phyloP scores from a whole-genome alignment of 805 yeast species.

The Candida caryicola region DNA sequence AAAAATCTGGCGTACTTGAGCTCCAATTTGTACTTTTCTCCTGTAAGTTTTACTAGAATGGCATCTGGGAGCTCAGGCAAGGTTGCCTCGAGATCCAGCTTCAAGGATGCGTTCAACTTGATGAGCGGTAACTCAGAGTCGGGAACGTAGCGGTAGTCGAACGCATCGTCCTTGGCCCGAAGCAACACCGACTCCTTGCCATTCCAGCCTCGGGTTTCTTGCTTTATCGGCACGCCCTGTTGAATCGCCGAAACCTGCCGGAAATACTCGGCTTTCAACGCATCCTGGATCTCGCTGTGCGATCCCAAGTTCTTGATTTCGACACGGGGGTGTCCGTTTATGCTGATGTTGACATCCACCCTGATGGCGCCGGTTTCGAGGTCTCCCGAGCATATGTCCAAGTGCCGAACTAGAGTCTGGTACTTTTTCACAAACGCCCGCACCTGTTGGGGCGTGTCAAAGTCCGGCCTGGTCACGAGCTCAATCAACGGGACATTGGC shows the following conservation, averaged over 20 bases:
- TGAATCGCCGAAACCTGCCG: slow-evolving; percentile 60
- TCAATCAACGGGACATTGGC: slow-evolving; percentile 86
- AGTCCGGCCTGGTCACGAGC: slow-evolving; percentile 88
- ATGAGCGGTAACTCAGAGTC: slow-evolving; percentile 83
- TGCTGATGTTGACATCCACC: slow-evolving; percentile 90
- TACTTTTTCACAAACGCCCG: slow-evolving; percentile 77
- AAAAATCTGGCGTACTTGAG: slow-evolving; percentile 75
- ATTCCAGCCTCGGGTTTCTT: slow-evolving; percentile 92
- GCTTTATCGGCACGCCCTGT: slow-evolving; percentile 24
- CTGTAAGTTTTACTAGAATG: slow-evolving; percentile 44
- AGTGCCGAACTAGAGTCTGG: slow-evolving; percentile 63
- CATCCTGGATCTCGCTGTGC: slow-evolving; percentile 72
- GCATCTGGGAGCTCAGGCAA: slow-evolving; percentile 66
- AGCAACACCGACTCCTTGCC: slow-evolving; percentile 65
- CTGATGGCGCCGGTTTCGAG: slow-evolving; percentile 93
- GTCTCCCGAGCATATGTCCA: slow-evolving; percentile 82
- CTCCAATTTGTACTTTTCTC: slow-evolving; percentile 52
- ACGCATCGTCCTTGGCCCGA: slow-evolving; percentile 74
- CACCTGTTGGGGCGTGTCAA: slow-evolving; percentile 63
- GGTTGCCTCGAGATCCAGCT: slow-evolving; percentile 35
- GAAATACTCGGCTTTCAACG: slow-evolving; percentile 67
- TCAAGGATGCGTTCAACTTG: slow-evolving; percentile 41
- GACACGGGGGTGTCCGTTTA: slow-evolving; percentile 67
- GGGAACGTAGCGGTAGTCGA: slow-evolving; percentile 92
- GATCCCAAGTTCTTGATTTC: slow-evolving; percentile 90